Conservation (phyloP, 1,284 basidiomycete genomes). For the Rhodotorula glutinis region DNA sequence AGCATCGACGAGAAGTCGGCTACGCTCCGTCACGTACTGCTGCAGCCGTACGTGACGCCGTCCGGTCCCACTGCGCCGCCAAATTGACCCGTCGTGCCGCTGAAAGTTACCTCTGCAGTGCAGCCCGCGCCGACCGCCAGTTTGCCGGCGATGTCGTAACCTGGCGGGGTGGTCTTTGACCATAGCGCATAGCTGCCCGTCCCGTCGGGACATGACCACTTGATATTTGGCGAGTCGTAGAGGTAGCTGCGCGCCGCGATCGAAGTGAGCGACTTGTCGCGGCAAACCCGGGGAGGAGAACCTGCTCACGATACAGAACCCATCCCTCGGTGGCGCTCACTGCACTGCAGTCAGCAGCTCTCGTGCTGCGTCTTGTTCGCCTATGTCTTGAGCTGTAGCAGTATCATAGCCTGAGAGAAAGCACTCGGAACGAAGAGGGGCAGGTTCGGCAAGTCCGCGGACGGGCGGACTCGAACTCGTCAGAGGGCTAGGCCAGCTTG, state of each 20-base stretch:
- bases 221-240: neutral
- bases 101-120: neutral
- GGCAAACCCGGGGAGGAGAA: no score
- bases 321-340: no score
- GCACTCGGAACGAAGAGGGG: no score
- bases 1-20: neutral
- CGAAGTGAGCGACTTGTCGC: neutral
- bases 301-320: no score
- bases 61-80: neutral
- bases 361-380: no score
- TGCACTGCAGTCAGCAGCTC: no score
- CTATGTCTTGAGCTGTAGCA: no score
- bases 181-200: neutral
- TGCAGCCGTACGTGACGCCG: neutral
- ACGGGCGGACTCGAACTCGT: no score
- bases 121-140: neutral
- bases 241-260: neutral
- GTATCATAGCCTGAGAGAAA: no score
- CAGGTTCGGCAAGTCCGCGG: no score
- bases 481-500: no score
- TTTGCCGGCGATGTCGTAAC: neutral
- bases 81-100: neutral
- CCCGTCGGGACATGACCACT: neutral
- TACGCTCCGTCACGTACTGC: neutral
- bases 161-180: neutral